Base-by-base conservation (phyloP, 306 rosid genomes). In the Vigna angularis region DNA sequence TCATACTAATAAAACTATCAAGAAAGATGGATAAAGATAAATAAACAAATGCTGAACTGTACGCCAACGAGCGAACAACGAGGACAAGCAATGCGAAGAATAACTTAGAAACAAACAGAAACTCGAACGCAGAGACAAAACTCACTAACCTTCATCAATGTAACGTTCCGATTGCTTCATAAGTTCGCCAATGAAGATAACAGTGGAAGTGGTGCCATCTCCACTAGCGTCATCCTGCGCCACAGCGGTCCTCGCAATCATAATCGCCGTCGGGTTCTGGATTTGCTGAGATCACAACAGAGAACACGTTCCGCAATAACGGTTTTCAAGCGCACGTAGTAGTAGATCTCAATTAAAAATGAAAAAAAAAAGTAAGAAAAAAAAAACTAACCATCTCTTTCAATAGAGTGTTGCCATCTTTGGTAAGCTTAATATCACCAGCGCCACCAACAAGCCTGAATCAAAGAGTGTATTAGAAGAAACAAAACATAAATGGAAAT, bases 221-320 rank as follows among this genome's bases (percentile, higher is more conserved):
- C 99, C 98, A 38, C 96, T 95, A 10, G 86, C 89, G 70, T 95
- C 99, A 82, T 95, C 99, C 70, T 95, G 99, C 0, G 99, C 99
- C 65, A 95, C 99, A 1, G 99, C 99, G 0, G 98, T 93, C 83
- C 98, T 87, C 6, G 99, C 99, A 45, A 95, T 95, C 99, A 93
- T 95, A 47, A 95, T 90, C n/a, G 97, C 99, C 6, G 99, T 95
- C 1, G 99, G 99, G 77, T 89, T 95, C 80, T 95, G 99, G 76
- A 95, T 95, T 93, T 95, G 99, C 98, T 94, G 91, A 76, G 82
- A 7, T 66, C 70, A 52, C 53, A 69, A 65, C 56, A 76, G 49
- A 47, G 14, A 18, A 83, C 38, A 17, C 2, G 40, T 48, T 61
- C 13, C n/a, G 70, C 40, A 9, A 22, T 13, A 63, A n/a, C 50